Evolutionary conservation across 2,329 filamentous ascomycete genomes (phyloP).

Genomic region (Elsinoe fawcettii): DNA sequence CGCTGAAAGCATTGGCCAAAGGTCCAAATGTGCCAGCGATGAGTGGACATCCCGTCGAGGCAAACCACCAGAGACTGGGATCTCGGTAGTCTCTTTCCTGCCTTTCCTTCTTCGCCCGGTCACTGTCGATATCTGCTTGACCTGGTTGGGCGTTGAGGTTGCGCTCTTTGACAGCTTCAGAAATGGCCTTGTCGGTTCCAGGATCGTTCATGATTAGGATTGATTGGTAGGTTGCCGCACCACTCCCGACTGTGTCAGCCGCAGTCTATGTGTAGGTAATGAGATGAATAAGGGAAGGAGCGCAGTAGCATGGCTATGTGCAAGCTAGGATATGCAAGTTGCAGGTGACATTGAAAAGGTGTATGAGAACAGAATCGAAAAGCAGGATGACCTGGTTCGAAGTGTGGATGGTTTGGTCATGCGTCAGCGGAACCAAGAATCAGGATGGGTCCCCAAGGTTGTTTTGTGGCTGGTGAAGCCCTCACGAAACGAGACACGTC

Average conservation of each 20-base stretch:
- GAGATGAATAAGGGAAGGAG: neutral
- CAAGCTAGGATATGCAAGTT: neutral
- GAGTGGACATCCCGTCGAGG: constrained; percentile 51
- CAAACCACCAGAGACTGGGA: constrained; percentile 53
- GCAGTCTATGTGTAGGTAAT: neutral
- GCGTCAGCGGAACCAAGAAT: constrained; percentile 1
- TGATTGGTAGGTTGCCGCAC: neutral
- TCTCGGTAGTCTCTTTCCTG: constrained; percentile 36
- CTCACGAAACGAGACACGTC: neutral
- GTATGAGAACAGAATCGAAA: neutral
- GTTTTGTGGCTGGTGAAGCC: neutral
- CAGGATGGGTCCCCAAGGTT: neutral
- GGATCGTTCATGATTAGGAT: constrained; percentile 43
- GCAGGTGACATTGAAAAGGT: neutral
- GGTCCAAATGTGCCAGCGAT: constrained; percentile 42
- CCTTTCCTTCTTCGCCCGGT: constrained; percentile 23
- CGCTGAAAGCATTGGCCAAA: constrained; percentile 32
- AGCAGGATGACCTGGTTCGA: neutral
- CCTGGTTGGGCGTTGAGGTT: constrained; percentile 16
- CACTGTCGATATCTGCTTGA: constrained; percentile 33
- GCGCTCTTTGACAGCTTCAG: constrained; percentile 38
- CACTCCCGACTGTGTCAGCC: neutral
- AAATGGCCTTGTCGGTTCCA: constrained; percentile 44
- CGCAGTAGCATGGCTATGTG: neutral
- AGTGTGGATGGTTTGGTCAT: neutral